Evolutionary conservation across 768 basidiomycete species (phyloP).

Genomic region (Tephrocybe sp.): DNA sequence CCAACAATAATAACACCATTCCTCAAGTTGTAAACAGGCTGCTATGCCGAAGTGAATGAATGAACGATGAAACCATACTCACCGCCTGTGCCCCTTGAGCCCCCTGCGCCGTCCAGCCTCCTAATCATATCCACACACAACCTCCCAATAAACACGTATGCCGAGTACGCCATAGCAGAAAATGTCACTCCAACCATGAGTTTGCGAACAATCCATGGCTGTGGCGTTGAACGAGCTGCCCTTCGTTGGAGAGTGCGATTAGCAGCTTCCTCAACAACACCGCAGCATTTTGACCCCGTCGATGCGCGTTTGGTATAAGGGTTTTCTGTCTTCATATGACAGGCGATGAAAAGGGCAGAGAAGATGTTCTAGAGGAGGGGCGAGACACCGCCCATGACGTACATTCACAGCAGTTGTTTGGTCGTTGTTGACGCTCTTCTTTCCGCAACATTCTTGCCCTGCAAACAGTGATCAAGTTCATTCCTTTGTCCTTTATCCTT

Average conservation of each 20-base stretch:
- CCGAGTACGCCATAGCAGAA: conserved; percentile 64
- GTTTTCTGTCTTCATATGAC: conserved; percentile 2
- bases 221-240: conserved; percentile 46
- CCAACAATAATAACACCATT: too few species aligned
- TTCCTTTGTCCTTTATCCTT: neutral
- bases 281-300: conserved; percentile 39
- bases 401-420: conserved; percentile 9
- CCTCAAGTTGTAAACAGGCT: neutral
- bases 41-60: too few species aligned
- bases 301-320: neutral
- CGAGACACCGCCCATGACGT: conserved; percentile 12
- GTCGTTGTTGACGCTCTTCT: neutral
- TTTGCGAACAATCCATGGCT: conserved; percentile 78
- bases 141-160: conserved; percentile 77
- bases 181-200: conserved; percentile 58
- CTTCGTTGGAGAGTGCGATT: conserved; percentile 38
- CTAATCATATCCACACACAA: conserved; percentile 74
- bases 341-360: neutral
- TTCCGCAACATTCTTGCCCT: neutral
- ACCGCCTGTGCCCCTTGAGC: conserved; percentile 62
- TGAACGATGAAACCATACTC: conserved; percentile 33
- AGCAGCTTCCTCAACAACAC: conserved; percentile 51
- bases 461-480: too few species aligned
- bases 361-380: neutral
- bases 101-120: conserved; percentile 39